phyloP scores from a whole-genome alignment of 495 filamentous ascomycete genomes.

The Penicillium samsonianum region DNA sequence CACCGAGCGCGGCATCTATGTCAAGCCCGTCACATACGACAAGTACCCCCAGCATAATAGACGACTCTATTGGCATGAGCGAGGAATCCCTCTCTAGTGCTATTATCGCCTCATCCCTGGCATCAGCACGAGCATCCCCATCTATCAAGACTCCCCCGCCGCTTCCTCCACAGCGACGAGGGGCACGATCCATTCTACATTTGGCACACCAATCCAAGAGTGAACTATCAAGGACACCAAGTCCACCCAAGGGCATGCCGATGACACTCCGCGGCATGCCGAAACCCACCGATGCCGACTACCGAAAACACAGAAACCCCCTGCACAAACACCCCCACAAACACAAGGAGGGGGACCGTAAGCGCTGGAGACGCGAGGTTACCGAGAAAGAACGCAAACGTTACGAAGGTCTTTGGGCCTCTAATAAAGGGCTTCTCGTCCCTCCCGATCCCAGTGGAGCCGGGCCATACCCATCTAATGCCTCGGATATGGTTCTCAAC shows the following conservation, averaged over 20 bases:
- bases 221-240: slow-evolving; percentile 50
- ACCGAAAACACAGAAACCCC: slow-evolving; percentile 46
- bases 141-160: slow-evolving; percentile 42
- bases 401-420: slow-evolving; percentile 98
- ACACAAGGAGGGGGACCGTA: slow-evolving; percentile 83
- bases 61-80: slow-evolving; percentile 35
- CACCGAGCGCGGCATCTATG: slow-evolving; percentile 33
- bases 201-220: slow-evolving; percentile 34
- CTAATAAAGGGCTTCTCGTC: slow-evolving; percentile 74
- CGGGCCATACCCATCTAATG: slow-evolving; percentile 27
- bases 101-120: slow-evolving; percentile 82
- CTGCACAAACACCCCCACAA: slow-evolving; percentile 75
- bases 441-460: slow-evolving; percentile 11
- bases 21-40: slow-evolving; percentile 30
- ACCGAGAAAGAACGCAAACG: slow-evolving; percentile 77
- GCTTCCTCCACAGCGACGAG: slow-evolving; percentile 52
- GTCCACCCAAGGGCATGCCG: slow-evolving; percentile 61
- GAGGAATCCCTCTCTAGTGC: slow-evolving; percentile 66
- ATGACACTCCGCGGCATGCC: slow-evolving; percentile 71
- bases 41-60: slow-evolving; percentile 32
- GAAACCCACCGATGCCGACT: slow-evolving; percentile 60
- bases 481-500: slow-evolving; percentile 65
- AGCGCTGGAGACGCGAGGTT: slow-evolving; percentile 78
- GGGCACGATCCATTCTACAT: slow-evolving; percentile 44
- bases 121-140: slow-evolving; percentile 67